Evolutionary conservation across 257 asterid genomes (phyloP).

Genomic region (Orobanche coerulescens): DNA sequence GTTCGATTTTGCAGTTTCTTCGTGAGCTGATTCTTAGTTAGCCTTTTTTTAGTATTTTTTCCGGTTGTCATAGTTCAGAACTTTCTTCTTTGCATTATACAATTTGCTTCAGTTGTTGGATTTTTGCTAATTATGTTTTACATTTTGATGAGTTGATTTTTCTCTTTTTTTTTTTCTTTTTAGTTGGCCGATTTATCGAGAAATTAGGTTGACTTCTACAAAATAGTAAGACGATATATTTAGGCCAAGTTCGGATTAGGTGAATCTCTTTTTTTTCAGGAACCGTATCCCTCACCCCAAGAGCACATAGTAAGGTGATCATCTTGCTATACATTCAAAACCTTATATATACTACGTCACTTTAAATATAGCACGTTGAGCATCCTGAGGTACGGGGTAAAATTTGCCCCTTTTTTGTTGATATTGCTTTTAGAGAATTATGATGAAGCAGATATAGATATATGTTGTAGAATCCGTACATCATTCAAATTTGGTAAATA

Average conservation of each 20-base stretch:
- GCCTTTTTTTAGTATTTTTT: background rate
- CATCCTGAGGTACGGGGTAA: too few species aligned
- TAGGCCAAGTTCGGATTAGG: too few species aligned
- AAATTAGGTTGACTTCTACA: background rate
- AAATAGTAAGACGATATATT: too few species aligned
- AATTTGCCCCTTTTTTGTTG: background rate
- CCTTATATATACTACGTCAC: too few species aligned
- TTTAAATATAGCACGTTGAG: too few species aligned
- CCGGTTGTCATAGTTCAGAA: background rate
- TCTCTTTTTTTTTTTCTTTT: background rate
- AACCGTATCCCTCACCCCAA: too few species aligned
- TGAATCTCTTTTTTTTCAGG: too few species aligned
- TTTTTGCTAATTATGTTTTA: background rate
- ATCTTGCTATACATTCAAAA: too few species aligned
- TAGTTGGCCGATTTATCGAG: background rate
- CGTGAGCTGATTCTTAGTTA: background rate
- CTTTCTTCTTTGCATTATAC: too few species aligned
- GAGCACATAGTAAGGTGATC: too few species aligned
- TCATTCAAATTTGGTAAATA: background rate
- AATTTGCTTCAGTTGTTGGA: background rate
- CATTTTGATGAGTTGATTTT: background rate
- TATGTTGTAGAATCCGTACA: background rate
- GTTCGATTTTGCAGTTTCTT: background rate
- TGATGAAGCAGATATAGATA: background rate
- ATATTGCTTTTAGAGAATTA: background rate